Conservation (phyloP, 768 basidiomycete species). For the Filobasidium wieringae region DNA sequence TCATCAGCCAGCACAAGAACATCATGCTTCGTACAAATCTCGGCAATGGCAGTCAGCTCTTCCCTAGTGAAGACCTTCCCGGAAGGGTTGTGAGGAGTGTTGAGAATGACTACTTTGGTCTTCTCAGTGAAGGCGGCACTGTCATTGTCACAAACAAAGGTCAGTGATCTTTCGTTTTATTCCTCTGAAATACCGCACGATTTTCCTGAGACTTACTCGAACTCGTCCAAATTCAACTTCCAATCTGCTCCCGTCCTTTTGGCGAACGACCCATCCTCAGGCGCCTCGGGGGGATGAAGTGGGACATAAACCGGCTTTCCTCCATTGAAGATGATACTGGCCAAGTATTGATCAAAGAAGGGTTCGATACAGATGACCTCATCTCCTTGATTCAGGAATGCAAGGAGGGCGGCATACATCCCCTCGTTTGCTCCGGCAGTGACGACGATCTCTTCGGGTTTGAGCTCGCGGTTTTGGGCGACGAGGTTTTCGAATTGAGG, state of each 20-base stretch:
- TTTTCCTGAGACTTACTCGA: constrained; percentile 47
- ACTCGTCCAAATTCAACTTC: constrained; percentile 79
- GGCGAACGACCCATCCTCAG: constrained; percentile 11
- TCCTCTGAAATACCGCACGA: neutral
- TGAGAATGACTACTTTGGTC: constrained; percentile 88
- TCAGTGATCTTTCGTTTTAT: neutral
- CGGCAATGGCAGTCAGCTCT: constrained; percentile 76
- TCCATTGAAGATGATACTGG: constrained; percentile 85
- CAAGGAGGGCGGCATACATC: constrained; percentile 83
- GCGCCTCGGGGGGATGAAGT: constrained; percentile 65
- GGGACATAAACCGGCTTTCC: constrained; percentile 90
- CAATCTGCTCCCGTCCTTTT: constrained; percentile 57
- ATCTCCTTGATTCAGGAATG: constrained; percentile 81
- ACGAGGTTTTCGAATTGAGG: constrained; percentile 45
- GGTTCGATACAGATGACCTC: constrained; percentile 99
- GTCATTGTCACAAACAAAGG: neutral
- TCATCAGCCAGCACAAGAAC: constrained; percentile 89
- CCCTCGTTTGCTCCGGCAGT: constrained; percentile 98
- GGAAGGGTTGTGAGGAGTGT: constrained; percentile 96
- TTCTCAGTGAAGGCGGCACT: constrained; percentile 74
- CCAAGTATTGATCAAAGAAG: constrained; percentile 91
- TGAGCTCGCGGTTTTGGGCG: constrained; percentile 53
- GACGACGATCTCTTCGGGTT: constrained; percentile 82
- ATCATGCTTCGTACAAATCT: constrained; percentile 79
- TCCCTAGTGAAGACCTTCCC: constrained; percentile 83